A percentile compares a stretch with the other conserved stretches of the same genome.
These are phyloP conservation scores for Neurospora crassa DNA, from an alignment of 2,329 filamentous ascomycete genomes.

Conservation along the genomic window DNA sequence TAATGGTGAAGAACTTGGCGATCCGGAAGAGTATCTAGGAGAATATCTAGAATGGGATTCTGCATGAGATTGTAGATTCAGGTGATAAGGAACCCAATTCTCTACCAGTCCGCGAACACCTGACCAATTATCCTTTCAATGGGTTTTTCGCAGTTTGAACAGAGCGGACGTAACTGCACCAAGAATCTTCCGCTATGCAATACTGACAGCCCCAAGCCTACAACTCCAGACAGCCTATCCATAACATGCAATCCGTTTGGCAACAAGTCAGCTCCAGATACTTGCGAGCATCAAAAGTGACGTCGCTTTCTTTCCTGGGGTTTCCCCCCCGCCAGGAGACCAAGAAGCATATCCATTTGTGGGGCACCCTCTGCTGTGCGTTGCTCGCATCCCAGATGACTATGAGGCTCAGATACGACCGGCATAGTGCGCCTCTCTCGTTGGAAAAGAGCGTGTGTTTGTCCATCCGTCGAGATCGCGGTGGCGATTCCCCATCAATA, in stretches of 20 bases:
- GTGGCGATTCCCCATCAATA: background rate
- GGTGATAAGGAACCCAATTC: background rate
- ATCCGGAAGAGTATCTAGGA: background rate
- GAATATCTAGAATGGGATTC: background rate
- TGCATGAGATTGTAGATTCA: background rate
- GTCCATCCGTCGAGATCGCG: background rate
- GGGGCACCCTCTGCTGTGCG: background rate
- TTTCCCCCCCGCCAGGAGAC: background rate
- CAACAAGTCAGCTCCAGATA: background rate
- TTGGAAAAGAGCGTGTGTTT: no score
- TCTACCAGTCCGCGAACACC: background rate
- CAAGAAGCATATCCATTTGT: constrained; percentile 6
- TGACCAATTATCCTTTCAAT: background rate
- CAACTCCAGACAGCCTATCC: background rate
- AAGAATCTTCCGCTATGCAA: background rate
- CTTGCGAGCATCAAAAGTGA: background rate
- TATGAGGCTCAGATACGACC: background rate
- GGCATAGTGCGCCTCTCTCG: background rate
- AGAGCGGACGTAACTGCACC: background rate
- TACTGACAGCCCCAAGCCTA: background rate
- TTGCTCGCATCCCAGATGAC: background rate
- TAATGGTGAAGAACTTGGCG: background rate
- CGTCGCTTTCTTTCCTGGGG: background rate
- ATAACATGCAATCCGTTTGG: background rate
- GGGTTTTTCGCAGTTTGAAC: background rate